Base-by-base conservation (phyloP, 306 rosid species). In the Prunus armeniaca region DNA sequence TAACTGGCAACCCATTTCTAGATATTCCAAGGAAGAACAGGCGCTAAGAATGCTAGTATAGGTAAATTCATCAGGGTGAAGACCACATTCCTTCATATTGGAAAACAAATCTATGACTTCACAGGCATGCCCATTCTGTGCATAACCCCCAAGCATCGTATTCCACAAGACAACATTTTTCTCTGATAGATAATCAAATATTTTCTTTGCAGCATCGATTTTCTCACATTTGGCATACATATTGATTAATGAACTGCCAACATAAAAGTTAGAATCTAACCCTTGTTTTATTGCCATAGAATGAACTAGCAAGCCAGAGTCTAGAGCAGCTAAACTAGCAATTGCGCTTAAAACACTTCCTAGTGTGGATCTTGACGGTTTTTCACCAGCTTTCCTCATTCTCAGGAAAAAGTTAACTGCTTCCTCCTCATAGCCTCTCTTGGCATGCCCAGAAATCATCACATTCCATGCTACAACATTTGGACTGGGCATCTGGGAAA, bases 401-500 rank as follows among this genome's bases (percentile, higher is more conserved):
- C 73, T 57, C 9, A 67, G 71, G 78, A 86, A 93, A 80, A 84
- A 89, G 2, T 20, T 47, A 69, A 93, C 52, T 22, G 94, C 96
- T 56, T 87, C 82, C 34, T 27, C 56, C 49, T 80, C 79, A 65
- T 6, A 76, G 38, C 90, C 96, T 67, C 75, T 89, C 84, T 87
- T 81, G 32, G 88, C 89, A 89, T 88, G 93, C 83, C 89, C 94
- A 32, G 97, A 91, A 82, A 93, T 93, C 93, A 93, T 93, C 74
- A 87, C 87, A 75, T 93, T 93, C 95, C 95, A 93, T 3, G 91
- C 98, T 69, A 93, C 93, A 78, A 87, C 88, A 87, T 89, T 87
- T 32, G 84, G 80, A 66, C 62, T 57, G 46, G 78, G 82, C 68
- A 86, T 86, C 83, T 80, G 86, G 41, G 65, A 25, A 70, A 94